Evolutionary conservation across 495 filamentous ascomycete genomes (phyloP), one percentile per base, ranked within the genome.

Genomic region (Aspergillus affinis): DNA sequence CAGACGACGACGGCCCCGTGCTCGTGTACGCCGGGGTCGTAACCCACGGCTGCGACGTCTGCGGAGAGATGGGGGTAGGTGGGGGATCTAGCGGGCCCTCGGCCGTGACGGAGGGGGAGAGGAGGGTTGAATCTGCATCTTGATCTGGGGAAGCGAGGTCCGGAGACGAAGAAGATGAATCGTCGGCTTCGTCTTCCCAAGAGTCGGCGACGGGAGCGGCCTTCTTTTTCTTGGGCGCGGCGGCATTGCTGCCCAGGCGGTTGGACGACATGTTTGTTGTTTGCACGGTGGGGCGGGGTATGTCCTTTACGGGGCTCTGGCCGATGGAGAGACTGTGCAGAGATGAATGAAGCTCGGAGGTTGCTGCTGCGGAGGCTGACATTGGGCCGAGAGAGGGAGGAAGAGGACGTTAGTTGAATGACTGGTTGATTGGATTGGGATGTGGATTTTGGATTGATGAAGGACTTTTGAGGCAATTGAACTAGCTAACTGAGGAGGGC

Each of bases 101-200:
- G 49, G 72, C 65, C 47, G 71, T 73, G 36, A 74, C 58, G 21
- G 70, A 59, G 18, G 74, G 63, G 54, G 78, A 71, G 44, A 69
- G 65, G 20, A 62, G 48, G 21, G 23, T 26, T 26, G 69, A 56
- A 21, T 57, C 61, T 46, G 58, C 44, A 54, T 51, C 62, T 45
- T 54, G 46, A 52, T 64, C 61, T 55, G 54, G 63, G 9, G 72
- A 63, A 36, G 81, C 84, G 18, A 71, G 62, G 63, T 74, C 73
- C 0, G 80, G 53, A 32, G 64, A 62, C 50, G 52, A 45, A 20
- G 57, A 75, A 23, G 49, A 59, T 8, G 69, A 66, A 18, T 66
- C 54, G 54, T 66, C 78, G 32, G 63, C 80, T 72, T 90, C 91
- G 70, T 92, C 90, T 74, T 96, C 92, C 91, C 92, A 95, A 61